phyloP scores from a whole-genome alignment of 2,329 filamentous ascomycete species.

The Amylocarpus encephaloides region DNA sequence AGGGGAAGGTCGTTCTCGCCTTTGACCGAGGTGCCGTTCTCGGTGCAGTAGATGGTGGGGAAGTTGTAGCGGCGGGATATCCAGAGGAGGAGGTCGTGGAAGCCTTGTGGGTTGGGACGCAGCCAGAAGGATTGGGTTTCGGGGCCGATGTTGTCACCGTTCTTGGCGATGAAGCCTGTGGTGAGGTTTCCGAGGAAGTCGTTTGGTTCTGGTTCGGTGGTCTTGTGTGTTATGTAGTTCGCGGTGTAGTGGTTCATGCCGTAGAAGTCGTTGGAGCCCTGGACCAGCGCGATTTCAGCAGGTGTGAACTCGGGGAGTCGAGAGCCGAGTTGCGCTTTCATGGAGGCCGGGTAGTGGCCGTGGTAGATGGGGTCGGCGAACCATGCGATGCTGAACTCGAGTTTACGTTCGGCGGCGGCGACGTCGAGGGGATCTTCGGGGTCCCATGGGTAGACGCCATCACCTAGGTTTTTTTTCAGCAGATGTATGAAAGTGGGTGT shows the following conservation, averaged over 20 bases:
- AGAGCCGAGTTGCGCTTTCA: slow-evolving; percentile 73
- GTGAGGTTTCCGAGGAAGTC: slow-evolving; percentile 75
- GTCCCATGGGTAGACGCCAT: slow-evolving; percentile 80
- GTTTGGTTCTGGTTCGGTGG: slow-evolving; percentile 50
- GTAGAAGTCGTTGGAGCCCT: slow-evolving; percentile 88
- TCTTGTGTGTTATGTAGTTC: slow-evolving; percentile 74
- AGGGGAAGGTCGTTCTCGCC: slow-evolving; percentile 70
- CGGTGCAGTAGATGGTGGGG: slow-evolving; percentile 79
- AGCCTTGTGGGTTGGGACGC: slow-evolving; percentile 66
- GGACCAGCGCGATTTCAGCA: slow-evolving; percentile 66
- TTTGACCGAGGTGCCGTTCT: slow-evolving; percentile 81
- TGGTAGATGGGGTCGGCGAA: slow-evolving; percentile 85
- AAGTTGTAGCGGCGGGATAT: slow-evolving; percentile 68
- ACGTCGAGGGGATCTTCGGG: slow-evolving; percentile 66
- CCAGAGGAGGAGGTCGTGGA: slow-evolving; percentile 72
- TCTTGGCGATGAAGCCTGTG: slow-evolving; percentile 62
- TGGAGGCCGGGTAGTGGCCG: slow-evolving; percentile 76
- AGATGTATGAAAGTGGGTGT: background rate
- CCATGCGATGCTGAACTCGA: slow-evolving; percentile 84
- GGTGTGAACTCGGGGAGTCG: slow-evolving; percentile 68
- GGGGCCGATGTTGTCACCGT: slow-evolving; percentile 66
- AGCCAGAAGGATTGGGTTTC: slow-evolving; percentile 82
- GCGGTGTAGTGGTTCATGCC: slow-evolving; percentile 93
- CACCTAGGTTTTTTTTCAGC: slow-evolving; percentile 42
- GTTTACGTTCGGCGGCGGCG: slow-evolving; percentile 70